Evolutionary conservation across 2,329 filamentous ascomycete genomes (phyloP), one percentile per base, ranked within the genome.

Genomic region (Fusarium pininemorale): DNA sequence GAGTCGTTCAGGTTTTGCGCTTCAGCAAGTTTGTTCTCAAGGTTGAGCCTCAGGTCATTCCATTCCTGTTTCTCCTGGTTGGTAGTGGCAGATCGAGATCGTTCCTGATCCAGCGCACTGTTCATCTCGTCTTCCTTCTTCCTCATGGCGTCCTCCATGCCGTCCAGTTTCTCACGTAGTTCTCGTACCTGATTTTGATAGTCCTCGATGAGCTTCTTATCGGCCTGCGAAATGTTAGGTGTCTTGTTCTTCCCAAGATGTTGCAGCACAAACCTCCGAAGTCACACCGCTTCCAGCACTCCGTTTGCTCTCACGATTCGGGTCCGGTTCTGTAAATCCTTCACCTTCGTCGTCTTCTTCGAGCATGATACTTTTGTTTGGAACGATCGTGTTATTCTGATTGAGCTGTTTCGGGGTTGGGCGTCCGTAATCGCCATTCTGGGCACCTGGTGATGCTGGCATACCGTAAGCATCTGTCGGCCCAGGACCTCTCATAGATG

Each of bases 301-400:
- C 42, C 78, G 77, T 53, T 83, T 79, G 64, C 77, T 79, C 26
- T 77, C 78, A 28, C 75, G 69, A 26, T 77, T 83, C 30, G 77
- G 77, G 41, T 68, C 72, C 37, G 77, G 73, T 28, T 80, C 79
- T 35, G 88, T 89, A 80, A 93, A 93, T 6, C 89, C 87, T 53
- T 78, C 88, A 56, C 87, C 87, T 73, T 94, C 94, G 76, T 97
- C 95, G 74, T 97, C 95, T 80, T 98, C 96, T 82, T 99, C 96
- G 3, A 98, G 91, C 92, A 98, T 95, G 2, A 94, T 98, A 79
- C 96, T 97, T 84, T 98, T 99, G 81, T 98, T 98, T 2, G 96
- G 96, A 38, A 98, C 93, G 78, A 98, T 97, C 0, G 95, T 98
- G 80, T 97, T 98, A 80, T 93, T 96, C 80, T 98, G 95, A 54